Evolutionary conservation across 768 basidiomycete genomes (phyloP).

Genomic region (Cystofilobasidium ferigula): DNA sequence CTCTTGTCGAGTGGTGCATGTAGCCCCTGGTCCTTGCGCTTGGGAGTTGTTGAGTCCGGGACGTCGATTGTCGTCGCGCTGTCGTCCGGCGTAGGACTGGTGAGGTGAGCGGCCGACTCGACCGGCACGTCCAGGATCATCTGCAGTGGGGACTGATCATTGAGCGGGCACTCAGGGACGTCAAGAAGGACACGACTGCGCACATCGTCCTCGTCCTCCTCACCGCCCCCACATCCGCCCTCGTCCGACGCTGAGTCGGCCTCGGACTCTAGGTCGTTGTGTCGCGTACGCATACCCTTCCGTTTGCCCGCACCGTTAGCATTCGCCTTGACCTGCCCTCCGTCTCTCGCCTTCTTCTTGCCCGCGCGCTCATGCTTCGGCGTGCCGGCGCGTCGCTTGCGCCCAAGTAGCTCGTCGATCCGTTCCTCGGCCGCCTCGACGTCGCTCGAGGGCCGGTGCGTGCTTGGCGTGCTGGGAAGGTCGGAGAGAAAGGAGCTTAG

Average conservation of each 20-base stretch:
- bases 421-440: background rate
- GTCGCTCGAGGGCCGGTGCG: background rate
- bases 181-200: background rate
- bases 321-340: background rate
- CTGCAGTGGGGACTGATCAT: background rate
- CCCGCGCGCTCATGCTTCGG: background rate
- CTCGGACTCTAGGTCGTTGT: background rate
- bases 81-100: background rate
- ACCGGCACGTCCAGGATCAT: background rate
- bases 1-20: background rate
- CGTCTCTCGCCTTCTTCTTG: background rate
- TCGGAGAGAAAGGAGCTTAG: background rate
- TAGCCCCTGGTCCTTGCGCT: background rate
- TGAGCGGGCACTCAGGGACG: too few relatives aligned
- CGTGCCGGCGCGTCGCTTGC: background rate
- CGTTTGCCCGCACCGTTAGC: background rate
- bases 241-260: too few relatives aligned
- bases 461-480: background rate
- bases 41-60: background rate
- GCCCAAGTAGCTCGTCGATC: background rate
- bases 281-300: background rate
- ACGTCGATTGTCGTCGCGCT: too few relatives aligned
- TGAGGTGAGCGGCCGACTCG: background rate
- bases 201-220: background rate
- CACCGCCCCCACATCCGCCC: background rate